phyloP scores from a whole-genome alignment of 2,329 filamentous ascomycete genomes.

The Raffaelea deltoideospora region DNA sequence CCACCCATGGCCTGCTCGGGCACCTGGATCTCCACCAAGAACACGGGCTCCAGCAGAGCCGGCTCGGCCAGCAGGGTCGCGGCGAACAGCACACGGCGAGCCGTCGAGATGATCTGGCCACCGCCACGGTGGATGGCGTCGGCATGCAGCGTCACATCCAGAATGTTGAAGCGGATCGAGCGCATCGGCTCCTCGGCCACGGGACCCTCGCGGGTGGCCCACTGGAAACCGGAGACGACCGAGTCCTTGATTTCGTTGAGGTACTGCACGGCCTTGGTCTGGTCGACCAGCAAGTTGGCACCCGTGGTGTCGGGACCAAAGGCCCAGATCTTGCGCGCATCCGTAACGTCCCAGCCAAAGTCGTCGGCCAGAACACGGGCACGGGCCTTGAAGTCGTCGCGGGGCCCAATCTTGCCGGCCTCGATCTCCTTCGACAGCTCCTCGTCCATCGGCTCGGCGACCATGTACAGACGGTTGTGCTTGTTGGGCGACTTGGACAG shows the following conservation, averaged over 20 bases:
- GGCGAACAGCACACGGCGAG: constrained; percentile 95
- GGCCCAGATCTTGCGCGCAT: constrained; percentile 99
- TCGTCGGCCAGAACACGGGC: constrained; percentile 93
- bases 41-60: constrained; percentile 89
- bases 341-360: constrained; percentile 97
- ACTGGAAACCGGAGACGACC: constrained; percentile 99
- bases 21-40: constrained; percentile 98
- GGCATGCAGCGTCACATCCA: constrained; percentile 98
- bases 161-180: constrained; percentile 92
- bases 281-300: constrained; percentile 96
- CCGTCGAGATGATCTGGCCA: constrained; percentile 96
- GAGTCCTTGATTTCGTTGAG: constrained; percentile 99
- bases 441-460: constrained; percentile 79
- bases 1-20: constrained; percentile 98
- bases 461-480: constrained; percentile 99
- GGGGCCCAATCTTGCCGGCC: constrained; percentile 75
- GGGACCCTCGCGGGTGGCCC: constrained; percentile 95
- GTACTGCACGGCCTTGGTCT: constrained; percentile 99
- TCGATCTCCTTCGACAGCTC: constrained; percentile 87
- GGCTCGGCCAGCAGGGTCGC: constrained; percentile 82
- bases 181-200: constrained; percentile 98
- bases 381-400: constrained; percentile 98
- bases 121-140: constrained; percentile 99
- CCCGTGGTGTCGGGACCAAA: constrained; percentile 97
- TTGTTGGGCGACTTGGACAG: constrained; percentile 99